Evolutionary conservation across 2,329 filamentous ascomycete genomes (phyloP).

Genomic region (Epichloe scottii): DNA sequence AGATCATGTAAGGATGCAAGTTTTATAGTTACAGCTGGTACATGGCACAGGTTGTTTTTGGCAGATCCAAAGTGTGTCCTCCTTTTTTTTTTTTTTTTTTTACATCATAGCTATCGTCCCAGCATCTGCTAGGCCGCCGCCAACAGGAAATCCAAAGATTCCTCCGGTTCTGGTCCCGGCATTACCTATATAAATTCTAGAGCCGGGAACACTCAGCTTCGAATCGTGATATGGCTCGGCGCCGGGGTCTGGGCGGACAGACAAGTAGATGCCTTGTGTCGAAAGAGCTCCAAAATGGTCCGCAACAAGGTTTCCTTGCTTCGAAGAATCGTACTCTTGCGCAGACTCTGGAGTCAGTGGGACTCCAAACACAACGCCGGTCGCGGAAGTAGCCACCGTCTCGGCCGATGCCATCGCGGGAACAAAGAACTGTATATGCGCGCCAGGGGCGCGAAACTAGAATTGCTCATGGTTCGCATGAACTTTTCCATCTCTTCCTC

Average conservation of each 20-base stretch:
- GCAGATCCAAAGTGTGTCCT: neutral
- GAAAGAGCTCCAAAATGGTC: constrained; percentile 51
- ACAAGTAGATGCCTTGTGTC: constrained; percentile 45
- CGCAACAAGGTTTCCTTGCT: constrained; percentile 3
- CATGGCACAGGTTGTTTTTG: neutral
- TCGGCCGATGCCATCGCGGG: constrained; percentile 18
- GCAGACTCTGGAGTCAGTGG: constrained; percentile 11
- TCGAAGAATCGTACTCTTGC: neutral
- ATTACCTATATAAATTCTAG: constrained; percentile 15
- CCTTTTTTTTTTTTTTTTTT: neutral
- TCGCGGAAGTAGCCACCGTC: constrained; percentile 9
- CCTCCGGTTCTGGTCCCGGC: neutral
- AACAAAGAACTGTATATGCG: constrained; percentile 55
- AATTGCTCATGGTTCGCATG: constrained; percentile 32
- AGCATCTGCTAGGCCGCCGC: constrained; percentile 7
- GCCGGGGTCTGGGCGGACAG: constrained; percentile 10
- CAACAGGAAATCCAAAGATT: neutral
- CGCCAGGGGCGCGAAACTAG: constrained; percentile 49
- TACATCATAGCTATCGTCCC: constrained; percentile 6
- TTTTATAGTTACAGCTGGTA: neutral
- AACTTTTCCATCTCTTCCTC: constrained; percentile 42
- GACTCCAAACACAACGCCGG: constrained; percentile 22
- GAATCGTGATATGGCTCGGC: constrained; percentile 10
- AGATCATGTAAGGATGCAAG: too few relatives aligned
- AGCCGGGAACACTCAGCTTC: constrained; percentile 24